Conservation (phyloP, 2,329 filamentous ascomycete genomes). For the Exophiala bonariae region DNA sequence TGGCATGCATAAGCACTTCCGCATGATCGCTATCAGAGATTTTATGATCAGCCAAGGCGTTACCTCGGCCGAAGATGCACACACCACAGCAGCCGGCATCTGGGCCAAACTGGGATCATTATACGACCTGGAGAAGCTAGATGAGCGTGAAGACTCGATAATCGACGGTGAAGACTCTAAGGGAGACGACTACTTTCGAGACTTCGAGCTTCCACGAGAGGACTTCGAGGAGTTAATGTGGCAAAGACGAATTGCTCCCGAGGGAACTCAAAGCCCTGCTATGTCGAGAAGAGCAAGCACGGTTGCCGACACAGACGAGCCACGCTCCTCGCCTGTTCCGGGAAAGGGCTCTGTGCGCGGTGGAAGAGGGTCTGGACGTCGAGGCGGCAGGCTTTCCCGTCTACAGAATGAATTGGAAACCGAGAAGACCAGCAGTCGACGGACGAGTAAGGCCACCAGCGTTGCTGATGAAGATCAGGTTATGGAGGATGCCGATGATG, state of each 20-base stretch:
- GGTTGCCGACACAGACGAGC: conserved; percentile 49
- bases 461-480: conserved; percentile 37
- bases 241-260: conserved; percentile 42
- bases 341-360: conserved; percentile 20
- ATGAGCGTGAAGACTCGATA: conserved; percentile 73
- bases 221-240: conserved; percentile 52
- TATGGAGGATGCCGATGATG: conserved; percentile 34
- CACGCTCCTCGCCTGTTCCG: conserved; percentile 21
- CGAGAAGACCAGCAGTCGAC: conserved; percentile 25
- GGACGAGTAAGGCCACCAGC: conserved; percentile 31
- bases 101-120: conserved; percentile 83
- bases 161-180: conserved; percentile 47
- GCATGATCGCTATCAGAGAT: conserved; percentile 82
- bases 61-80: conserved; percentile 65
- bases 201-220: conserved; percentile 63
- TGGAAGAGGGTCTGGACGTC: conserved; percentile 31
- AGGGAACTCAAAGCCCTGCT: conserved; percentile 16
- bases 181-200: conserved; percentile 59
- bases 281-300: conserved; percentile 44
- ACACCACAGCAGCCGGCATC: conserved; percentile 73
- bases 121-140: conserved; percentile 82
- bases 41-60: conserved; percentile 78
- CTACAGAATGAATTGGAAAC: conserved; percentile 41
- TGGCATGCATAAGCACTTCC: conserved; percentile 91
- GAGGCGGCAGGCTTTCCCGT: conserved; percentile 37